These are phyloP conservation scores for Tylopilus plumbeoviolaceoides DNA, from an alignment of 768 basidiomycete species.

Conservation along the genomic window DNA sequence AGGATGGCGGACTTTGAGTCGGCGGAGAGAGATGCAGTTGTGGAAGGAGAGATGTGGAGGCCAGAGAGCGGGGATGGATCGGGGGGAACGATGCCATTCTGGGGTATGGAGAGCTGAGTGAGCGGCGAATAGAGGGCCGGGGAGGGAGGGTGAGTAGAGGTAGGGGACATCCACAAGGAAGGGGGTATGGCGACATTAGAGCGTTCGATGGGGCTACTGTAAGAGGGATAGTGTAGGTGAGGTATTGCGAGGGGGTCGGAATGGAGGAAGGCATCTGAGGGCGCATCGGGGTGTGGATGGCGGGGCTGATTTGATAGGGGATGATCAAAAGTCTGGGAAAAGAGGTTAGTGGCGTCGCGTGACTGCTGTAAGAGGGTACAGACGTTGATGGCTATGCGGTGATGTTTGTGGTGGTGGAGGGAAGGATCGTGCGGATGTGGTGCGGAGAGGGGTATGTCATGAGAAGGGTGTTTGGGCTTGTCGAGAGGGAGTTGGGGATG, in stretches of 20 bases:
- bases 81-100: slow-evolving; percentile 28
- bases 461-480: slow-evolving; percentile 23
- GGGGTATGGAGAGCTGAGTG: slow-evolving; percentile 34
- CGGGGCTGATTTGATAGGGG: slow-evolving; percentile 13
- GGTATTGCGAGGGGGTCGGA: slow-evolving; percentile 20
- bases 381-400: slow-evolving; percentile 14
- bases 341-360: slow-evolving; percentile 2
- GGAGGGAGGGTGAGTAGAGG: slow-evolving; percentile 45
- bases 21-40: slow-evolving; percentile 40
- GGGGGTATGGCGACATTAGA: slow-evolving; percentile 58
- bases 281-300: slow-evolving; percentile 10
- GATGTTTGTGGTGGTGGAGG: slow-evolving; percentile 15
- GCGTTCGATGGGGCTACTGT: slow-evolving; percentile 42
- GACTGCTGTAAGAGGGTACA: not conserved
- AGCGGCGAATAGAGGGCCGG: slow-evolving; percentile 39
- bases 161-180: slow-evolving; percentile 82
- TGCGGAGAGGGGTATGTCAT: slow-evolving; percentile 1
- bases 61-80: slow-evolving; percentile 35
- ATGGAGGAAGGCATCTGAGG: slow-evolving; percentile 10
- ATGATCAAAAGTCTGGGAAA: slow-evolving; percentile 18
- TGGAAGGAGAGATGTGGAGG: slow-evolving; percentile 37
- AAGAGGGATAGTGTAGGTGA: slow-evolving; percentile 21
- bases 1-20: slow-evolving; percentile 63
- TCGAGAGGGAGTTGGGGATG: slow-evolving; percentile 23
- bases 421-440: slow-evolving; percentile 8